Conservation (phyloP, 1,284 basidiomycete species). For the Ganoderma lingzhi region DNA sequence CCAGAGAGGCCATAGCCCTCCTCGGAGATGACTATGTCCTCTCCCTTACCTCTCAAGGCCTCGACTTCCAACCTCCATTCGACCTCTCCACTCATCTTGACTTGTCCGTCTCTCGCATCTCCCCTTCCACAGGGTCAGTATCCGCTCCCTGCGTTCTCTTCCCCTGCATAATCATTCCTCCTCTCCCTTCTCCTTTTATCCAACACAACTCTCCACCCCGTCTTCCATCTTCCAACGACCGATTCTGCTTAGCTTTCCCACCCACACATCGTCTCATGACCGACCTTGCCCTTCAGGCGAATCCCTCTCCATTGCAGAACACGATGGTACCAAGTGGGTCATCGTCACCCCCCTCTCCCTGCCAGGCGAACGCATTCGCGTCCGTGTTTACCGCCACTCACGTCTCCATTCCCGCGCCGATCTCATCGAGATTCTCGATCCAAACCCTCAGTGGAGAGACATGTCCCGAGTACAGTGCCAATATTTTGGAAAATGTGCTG, state of each 20-base stretch:
- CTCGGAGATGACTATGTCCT: conserved; percentile 71
- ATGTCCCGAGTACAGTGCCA: conserved; percentile 74
- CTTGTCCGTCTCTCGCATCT: conserved; percentile 68
- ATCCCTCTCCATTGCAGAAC: conserved; percentile 67
- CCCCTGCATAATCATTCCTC: not conserved
- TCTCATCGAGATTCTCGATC: conserved; percentile 73
- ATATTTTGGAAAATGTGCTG: conserved; percentile 87
- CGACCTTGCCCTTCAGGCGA: conserved; percentile 57
- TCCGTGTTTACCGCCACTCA: conserved; percentile 71
- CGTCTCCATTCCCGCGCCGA: conserved; percentile 82
- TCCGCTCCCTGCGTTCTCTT: not conserved
- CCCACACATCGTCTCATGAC: conserved; percentile 7
- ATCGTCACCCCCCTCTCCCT: conserved; percentile 85
- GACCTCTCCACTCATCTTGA: conserved; percentile 69
- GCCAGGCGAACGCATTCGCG: conserved; percentile 81
- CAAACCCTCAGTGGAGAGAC: conserved; percentile 73
- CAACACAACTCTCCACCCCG: not conserved
- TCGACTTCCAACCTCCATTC: conserved; percentile 69
- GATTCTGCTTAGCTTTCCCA: conserved; percentile 5
- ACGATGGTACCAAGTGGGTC: conserved; percentile 71
- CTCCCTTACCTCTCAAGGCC: conserved; percentile 54
- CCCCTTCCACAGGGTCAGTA: conserved; percentile 65
- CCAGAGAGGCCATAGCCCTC: conserved; percentile 73
- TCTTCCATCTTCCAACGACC: not conserved
- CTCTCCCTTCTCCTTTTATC: not conserved